These are phyloP conservation scores for Kappamyces sp. DNA, from an alignment of 192 early-diverging fungal species.

Conservation along the genomic window DNA sequence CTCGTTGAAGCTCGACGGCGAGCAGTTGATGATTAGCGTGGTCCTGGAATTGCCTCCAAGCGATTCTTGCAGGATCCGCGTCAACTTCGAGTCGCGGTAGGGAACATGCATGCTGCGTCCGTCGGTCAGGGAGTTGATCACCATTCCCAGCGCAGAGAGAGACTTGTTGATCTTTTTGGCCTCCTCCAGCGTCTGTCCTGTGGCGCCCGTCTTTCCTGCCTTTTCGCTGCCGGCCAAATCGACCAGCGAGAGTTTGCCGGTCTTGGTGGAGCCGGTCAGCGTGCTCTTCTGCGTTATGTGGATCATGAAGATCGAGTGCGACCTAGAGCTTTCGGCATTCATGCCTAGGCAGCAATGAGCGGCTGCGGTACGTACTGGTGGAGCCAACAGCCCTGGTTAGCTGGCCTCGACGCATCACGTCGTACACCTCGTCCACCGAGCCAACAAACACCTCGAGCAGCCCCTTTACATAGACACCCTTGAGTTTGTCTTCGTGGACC, in stretches of 20 bases:
- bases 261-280: slow-evolving; percentile 77
- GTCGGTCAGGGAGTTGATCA: slow-evolving; percentile 97
- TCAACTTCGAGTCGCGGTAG: slow-evolving; percentile 98
- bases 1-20: slow-evolving; percentile 95
- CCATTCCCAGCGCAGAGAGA: slow-evolving; percentile 95
- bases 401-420: slow-evolving; percentile 93
- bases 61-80: slow-evolving; percentile 98
- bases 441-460: slow-evolving; percentile 95
- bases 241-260: slow-evolving; percentile 89
- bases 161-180: slow-evolving; percentile 99
- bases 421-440: slow-evolving; percentile 90
- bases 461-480: slow-evolving; percentile 98
- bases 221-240: slow-evolving; percentile 99
- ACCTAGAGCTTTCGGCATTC: slow-evolving; percentile 98
- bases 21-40: slow-evolving; percentile 97
- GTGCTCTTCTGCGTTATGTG: slow-evolving; percentile 95
- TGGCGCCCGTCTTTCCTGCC: slow-evolving; percentile 93
- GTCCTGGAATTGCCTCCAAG: slow-evolving; percentile 99
- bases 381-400: slow-evolving; percentile 78
- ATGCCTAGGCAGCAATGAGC: slow-evolving; percentile 58
- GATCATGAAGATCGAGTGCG: slow-evolving; percentile 96
- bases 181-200: slow-evolving; percentile 97
- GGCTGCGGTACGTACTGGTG: slow-evolving; percentile 65
- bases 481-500: slow-evolving; percentile 93
- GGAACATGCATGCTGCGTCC: slow-evolving; percentile 93